Evolutionary conservation across 495 filamentous ascomycete species (phyloP), one percentile per base, ranked within the genome.

Genomic region (Penicillium ochrochloron): DNA sequence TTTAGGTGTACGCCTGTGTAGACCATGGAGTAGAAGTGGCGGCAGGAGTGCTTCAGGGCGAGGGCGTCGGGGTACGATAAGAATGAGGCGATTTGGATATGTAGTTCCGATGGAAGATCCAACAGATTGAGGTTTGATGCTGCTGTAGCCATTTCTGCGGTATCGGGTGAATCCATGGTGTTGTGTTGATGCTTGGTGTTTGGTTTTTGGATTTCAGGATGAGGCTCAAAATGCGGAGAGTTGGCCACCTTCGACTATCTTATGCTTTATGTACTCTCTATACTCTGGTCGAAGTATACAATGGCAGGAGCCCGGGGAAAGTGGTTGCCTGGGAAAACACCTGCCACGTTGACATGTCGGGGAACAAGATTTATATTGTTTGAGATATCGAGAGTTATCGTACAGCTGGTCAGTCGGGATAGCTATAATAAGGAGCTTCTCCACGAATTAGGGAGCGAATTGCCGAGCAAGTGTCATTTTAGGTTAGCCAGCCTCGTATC

Each of bases 81-180:
- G 85, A 92, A 65, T 73, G 91, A 67, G 87, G 93, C 81, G 84
- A 97, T 84, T 86, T 94, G 68, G 71, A 88, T 33, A 82, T 90
- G 89, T 31, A 91, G 82, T 68, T 91, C 89, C 25, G 86, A 79
- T 3, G 89, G 89, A 11, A 91, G 80, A 46, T 67, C 61, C 72
- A 78, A 76, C 1, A 84, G 66, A 9, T 39, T 60, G 29, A 58
- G 33, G 2, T 46, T 59, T 8, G 61, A 23, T 15, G 50, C 34
- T 17, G 10, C 48, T 37, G 34, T 1, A 10, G 46, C 2, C 11
- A 9, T 1, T 31, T 39, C 39, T 52, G 21, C 25, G 57, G 5
- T 15, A 8, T 44, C 42, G 31, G 2, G 58, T 8, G 41, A 34
- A 5, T 15, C 48, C 59, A 62, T 66, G 8, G 19, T 59, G 21